phyloP scores from a whole-genome alignment of 768 basidiomycete species.

The Xerocomus potaroensis region DNA sequence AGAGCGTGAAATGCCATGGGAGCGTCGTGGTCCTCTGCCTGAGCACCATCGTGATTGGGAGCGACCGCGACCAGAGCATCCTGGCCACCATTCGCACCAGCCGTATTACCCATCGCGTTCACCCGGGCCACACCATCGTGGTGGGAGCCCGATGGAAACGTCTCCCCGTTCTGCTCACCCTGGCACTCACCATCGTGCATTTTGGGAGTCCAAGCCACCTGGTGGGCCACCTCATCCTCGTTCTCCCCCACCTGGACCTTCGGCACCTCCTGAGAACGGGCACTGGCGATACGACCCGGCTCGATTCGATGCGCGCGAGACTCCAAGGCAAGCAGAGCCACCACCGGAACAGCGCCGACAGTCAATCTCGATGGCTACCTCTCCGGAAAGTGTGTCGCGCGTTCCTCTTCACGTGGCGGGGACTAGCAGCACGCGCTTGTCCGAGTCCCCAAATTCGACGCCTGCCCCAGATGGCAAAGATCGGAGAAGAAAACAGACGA shows the following conservation, averaged over 20 bases:
- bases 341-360: constrained; percentile 33
- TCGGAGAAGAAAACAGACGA: constrained; percentile 39
- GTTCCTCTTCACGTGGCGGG: constrained; percentile 29
- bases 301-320: constrained; percentile 47
- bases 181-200: constrained; percentile 32
- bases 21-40: constrained; percentile 47
- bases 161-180: constrained; percentile 58
- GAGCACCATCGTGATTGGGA: constrained; percentile 52
- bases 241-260: constrained; percentile 33
- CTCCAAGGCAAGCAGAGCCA: constrained; percentile 29
- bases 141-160: constrained; percentile 51
- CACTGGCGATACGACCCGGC: constrained; percentile 60
- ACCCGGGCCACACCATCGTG: constrained; percentile 36
- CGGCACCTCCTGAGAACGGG: constrained; percentile 39
- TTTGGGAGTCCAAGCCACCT: constrained; percentile 62
- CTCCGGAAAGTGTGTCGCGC: constrained; percentile 39
- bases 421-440: constrained; percentile 39
- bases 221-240: constrained; percentile 27
- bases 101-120: constrained; percentile 33
- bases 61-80: constrained; percentile 40
- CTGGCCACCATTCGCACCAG: constrained; percentile 28
- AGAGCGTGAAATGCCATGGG: constrained; percentile 58
- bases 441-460: constrained; percentile 55
- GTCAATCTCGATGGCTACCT: constrained; percentile 39
- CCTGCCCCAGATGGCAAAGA: constrained; percentile 45